Conservation (phyloP, 2,329 filamentous ascomycete genomes). For the Ophiosphaerella narmari region DNA sequence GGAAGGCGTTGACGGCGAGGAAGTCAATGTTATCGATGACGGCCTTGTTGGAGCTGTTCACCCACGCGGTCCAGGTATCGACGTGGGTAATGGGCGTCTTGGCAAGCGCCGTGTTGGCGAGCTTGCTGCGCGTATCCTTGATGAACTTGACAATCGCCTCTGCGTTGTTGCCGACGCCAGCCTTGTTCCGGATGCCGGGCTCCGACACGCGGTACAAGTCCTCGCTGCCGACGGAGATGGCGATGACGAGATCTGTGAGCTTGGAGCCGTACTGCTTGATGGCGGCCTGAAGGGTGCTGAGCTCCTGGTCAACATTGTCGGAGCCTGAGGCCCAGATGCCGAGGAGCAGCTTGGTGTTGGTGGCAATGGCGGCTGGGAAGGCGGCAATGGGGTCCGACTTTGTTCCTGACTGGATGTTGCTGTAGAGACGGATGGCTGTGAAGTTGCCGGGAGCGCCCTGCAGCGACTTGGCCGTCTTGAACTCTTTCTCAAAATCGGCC, state of each 20-base stretch:
- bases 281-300: constrained; percentile 38
- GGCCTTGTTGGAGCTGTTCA: constrained; percentile 41
- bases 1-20: constrained; percentile 44
- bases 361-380: constrained; percentile 42
- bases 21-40: constrained; percentile 46
- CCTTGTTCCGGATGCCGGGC: constrained; percentile 65
- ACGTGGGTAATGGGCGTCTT: constrained; percentile 52
- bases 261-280: constrained; percentile 46
- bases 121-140: constrained; percentile 47
- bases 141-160: constrained; percentile 65
- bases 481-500: constrained; percentile 71
- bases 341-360: constrained; percentile 43
- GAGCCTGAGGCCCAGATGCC: constrained; percentile 60
- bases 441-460: constrained; percentile 67
- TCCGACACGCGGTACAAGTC: constrained; percentile 71
- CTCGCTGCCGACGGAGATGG: constrained; percentile 45
- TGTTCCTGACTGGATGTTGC: constrained; percentile 71
- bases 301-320: constrained; percentile 40
- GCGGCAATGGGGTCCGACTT: constrained; percentile 64
- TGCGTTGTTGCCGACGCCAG: constrained; percentile 67
- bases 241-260: constrained; percentile 56
- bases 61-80: constrained; percentile 45
- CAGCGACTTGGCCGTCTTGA: constrained; percentile 66
- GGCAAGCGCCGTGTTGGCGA: constrained; percentile 65
- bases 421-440: constrained; percentile 72